Base-by-base conservation (phyloP, 179 eudicot genomes). In the Sideroxylon spinosum region DNA sequence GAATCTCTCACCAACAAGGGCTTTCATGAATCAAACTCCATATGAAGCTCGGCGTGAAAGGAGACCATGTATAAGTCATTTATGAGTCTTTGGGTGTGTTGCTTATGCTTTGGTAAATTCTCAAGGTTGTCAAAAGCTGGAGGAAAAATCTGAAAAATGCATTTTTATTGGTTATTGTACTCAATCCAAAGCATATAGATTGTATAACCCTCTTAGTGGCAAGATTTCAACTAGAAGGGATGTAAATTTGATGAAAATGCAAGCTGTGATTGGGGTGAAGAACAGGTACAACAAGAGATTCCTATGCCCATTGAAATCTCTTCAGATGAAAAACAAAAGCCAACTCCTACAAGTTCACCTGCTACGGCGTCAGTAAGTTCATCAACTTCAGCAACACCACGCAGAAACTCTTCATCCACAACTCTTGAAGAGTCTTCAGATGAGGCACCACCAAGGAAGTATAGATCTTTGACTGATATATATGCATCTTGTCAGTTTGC, bases 61-160 rank as follows among this genome's bases (percentile, higher is more conserved):
- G 16, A 76, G 16, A 52, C 79, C 79, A 13, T 49, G 4, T 25
- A 64, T 76, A 76, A 76, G 57, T 53, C 57, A 53, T 53, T 53
- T 53, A 53, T 0, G 57, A 53, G 57, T 53, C 57, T 9, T 53
- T 53, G 57, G 57, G 57, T 53, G 16, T 53, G 44, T 37, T 37
- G 4, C 44, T 37, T 37, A 37, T 37, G 44, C 44, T 37, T 37
- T 37, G 44, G 44, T 4, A 53, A 53, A 53, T 16, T 13, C 57
- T 53, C 57, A 53, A 53, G 57, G 7, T 53, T 6, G 16, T 53
- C 57, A 59, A 59, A 59, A 16, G 63, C 22, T 59, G 19, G 63
- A 16, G 19, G n/a, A 17, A 37, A 37, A 37, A 37, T 37, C 44
- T 37, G 5, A 37, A 37, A 37, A 37, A 37, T 37, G 5, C 44